Conservation (phyloP, 148 eudicot species). For the Vaccinium myrtillus region DNA sequence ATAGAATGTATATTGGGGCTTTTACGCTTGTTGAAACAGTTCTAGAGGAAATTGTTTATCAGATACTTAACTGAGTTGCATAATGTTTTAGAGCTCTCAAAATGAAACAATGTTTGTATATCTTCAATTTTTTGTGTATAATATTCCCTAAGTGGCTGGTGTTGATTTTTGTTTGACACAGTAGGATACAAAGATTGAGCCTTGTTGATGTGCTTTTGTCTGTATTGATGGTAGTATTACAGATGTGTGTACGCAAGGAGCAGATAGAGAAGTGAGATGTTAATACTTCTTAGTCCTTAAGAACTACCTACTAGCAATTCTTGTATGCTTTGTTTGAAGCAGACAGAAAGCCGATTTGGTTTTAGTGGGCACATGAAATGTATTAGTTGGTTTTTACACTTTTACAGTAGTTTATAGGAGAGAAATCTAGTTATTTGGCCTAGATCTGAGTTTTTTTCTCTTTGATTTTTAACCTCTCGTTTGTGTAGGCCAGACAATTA, state of each 20-base stretch:
- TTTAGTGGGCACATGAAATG: background rate
- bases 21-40: background rate
- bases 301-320: background rate
- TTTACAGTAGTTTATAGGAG: background rate
- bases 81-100: background rate
- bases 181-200: background rate
- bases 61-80: background rate
- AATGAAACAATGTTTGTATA: background rate
- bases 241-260: background rate
- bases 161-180: background rate
- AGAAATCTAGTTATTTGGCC: background rate
- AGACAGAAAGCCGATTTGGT: background rate
- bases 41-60: background rate
- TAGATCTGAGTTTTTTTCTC: background rate
- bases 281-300: background rate
- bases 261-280: background rate
- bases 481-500: background rate
- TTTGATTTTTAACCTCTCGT: background rate
- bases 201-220: background rate
- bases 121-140: background rate
- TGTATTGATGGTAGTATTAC: background rate
- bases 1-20: background rate
- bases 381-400: background rate
- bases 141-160: background rate
- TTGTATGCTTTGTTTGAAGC: background rate